phyloP scores from a whole-genome alignment of 2,329 filamentous ascomycete genomes.

The Podosphaera fusca region DNA sequence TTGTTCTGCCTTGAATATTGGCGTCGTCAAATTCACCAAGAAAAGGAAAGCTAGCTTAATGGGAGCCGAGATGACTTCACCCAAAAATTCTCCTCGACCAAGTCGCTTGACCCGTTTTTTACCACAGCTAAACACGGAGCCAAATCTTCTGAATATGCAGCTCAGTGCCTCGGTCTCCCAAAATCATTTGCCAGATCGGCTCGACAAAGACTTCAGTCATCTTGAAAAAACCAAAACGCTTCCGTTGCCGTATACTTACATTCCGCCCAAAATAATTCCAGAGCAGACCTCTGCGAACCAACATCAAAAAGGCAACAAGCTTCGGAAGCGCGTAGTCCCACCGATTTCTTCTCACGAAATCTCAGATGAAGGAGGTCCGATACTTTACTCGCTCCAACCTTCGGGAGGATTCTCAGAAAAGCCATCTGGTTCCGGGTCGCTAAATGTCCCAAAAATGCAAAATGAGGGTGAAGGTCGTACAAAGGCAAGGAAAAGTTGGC shows the following conservation, averaged over 20 bases:
- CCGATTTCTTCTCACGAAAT: background rate
- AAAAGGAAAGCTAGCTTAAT: background rate
- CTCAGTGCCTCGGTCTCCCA: background rate
- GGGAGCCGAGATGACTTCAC: background rate
- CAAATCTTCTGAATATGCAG: conserved; percentile 5
- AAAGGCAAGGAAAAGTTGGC: conserved; percentile 8
- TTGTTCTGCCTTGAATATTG: no score
- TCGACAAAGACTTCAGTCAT: background rate
- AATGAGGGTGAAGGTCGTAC: conserved; percentile 2
- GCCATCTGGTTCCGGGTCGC: conserved; percentile 1
- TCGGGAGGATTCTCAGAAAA: background rate
- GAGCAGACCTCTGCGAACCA: background rate
- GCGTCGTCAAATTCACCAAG: background rate
- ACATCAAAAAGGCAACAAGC: background rate
- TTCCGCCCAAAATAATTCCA: background rate
- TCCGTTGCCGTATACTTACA: background rate
- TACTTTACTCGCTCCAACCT: background rate
- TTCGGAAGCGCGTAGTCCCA: background rate
- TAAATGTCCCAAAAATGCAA: conserved; percentile 1
- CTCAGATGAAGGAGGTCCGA: background rate
- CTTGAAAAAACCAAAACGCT: background rate
- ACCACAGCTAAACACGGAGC: conserved; percentile 4
- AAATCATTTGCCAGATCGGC: background rate
- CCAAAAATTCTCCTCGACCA: conserved; percentile 3
- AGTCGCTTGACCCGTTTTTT: conserved; percentile 5